Evolutionary conservation across 345 rosid species (phyloP).

Genomic region (Durio zibethinus): DNA sequence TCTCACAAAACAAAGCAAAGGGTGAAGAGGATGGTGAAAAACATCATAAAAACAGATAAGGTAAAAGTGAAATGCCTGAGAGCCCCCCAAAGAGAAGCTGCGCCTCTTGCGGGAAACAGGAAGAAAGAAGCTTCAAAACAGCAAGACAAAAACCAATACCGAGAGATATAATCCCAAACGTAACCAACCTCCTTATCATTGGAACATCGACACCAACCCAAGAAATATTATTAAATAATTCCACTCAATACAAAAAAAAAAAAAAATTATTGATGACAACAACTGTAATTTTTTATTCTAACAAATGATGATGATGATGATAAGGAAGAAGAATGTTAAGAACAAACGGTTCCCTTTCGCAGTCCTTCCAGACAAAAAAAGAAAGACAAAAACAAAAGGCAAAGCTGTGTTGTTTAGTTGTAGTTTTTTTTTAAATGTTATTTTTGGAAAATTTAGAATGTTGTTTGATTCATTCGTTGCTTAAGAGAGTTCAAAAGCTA

Average conservation of each 20-base stretch:
- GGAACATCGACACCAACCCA: constrained; percentile 53
- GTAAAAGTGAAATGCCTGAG: constrained; percentile 27
- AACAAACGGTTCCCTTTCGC: constrained; percentile 16
- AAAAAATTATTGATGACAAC: constrained; percentile 26
- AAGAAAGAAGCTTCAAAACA: constrained; percentile 33
- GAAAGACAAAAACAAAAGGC: not conserved
- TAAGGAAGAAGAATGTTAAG: constrained; percentile 10
- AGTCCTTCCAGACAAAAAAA: constrained; percentile 22
- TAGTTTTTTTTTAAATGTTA: not conserved
- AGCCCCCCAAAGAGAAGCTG: constrained; percentile 28
- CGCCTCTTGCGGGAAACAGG: constrained; percentile 41
- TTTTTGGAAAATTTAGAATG: constrained; percentile 2
- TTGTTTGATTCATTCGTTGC: constrained; percentile 40
- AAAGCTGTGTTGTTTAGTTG: not conserved
- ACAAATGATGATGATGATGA: constrained; percentile 1
- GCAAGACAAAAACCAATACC: constrained; percentile 52
- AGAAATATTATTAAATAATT: constrained; percentile 19
- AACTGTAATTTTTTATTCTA: constrained; percentile 30
- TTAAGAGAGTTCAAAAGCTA: constrained; percentile 55
- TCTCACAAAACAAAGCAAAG: constrained; percentile 21
- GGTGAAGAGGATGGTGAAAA: not conserved
- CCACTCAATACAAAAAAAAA: constrained; percentile 27
- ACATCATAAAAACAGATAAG: not conserved
- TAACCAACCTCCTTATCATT: constrained; percentile 54
- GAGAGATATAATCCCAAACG: constrained; percentile 42